Evolutionary conservation across 345 rosid genomes (phyloP), one percentile per base, ranked within the genome.

Genomic region (Sisymbrium altissimum): DNA sequence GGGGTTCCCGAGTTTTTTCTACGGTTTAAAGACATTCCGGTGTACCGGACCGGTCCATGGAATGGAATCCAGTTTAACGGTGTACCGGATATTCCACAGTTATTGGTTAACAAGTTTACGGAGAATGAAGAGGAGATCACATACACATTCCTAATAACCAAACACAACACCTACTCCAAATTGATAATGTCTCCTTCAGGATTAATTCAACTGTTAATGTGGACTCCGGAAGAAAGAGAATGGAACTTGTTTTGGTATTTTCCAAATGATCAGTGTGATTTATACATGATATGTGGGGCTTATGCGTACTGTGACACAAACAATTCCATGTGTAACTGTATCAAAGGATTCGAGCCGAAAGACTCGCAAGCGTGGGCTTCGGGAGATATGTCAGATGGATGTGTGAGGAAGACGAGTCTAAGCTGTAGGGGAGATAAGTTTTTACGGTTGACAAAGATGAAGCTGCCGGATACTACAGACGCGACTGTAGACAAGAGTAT

Each of bases 251-350:
- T 85, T 40, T 91, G 97, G 97, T 79, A 57, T 12, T 88, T 87
- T 2, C 96, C 88, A 3, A 84, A 83, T 23, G 97, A 91, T 56
- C 88, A 87, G 60, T 91, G 97, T 56, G 96, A 91, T 79, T 0
- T 55, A 0, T 86, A 78, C 68, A 2, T 52, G 0, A 82, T 63
- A 72, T 91, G 97, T 55, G 92, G 92, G 11, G 79, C 90, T 0
- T 86, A 69, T 53, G 93, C 90, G 1, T 53, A 85, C 0, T 91
- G 97, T 6, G 92, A 89, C 73, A 41, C 75, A 7, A 81, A 87
- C 54, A 82, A 68, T 0, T 85, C 93, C 0, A 83, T 85, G 17
- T 91, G 97, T 73, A 77, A 4, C 23, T 92, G 93, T 62, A 63
- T 81, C 2, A 41, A 4, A 35, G 97, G 97, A 17, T 92, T 92